Percentiles rank a stretch among this genome's conserved stretches.
phyloP scores from a whole-genome alignment of 2,329 filamentous ascomycete species.

The Fusarium sarcochroum region DNA sequence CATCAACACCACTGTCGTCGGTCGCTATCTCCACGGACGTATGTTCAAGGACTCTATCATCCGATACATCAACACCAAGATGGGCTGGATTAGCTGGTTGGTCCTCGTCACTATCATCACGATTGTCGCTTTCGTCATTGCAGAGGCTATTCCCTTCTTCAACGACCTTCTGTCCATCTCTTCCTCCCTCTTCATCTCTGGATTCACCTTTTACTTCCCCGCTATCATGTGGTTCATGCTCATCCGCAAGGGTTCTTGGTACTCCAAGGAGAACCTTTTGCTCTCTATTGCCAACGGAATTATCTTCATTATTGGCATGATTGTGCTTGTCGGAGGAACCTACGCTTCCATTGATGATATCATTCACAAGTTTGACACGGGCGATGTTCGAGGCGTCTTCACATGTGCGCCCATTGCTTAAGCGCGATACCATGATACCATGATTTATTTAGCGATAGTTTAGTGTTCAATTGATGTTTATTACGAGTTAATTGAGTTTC shows the following conservation, averaged over 20 bases:
- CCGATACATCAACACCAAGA: slow-evolving; percentile 63
- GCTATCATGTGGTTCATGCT: slow-evolving; percentile 62
- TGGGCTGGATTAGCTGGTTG: slow-evolving; percentile 70
- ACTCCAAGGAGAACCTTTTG: slow-evolving; percentile 50
- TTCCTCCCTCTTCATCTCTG: slow-evolving; percentile 65
- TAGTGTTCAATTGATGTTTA: slow-evolving; percentile 33
- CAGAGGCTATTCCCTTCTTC: slow-evolving; percentile 81
- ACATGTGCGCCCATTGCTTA: slow-evolving; percentile 50
- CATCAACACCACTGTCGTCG: slow-evolving; percentile 70
- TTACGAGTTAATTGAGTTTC: slow-evolving; percentile 15
- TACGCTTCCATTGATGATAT: slow-evolving; percentile 53
- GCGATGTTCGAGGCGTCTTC: slow-evolving; percentile 48
- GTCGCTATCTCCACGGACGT: slow-evolving; percentile 62
- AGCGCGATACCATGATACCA: slow-evolving; percentile 24
- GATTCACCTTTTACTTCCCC: slow-evolving; percentile 59
- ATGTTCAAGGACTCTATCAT: slow-evolving; percentile 60
- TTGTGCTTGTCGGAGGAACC: slow-evolving; percentile 53
- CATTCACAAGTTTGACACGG: slow-evolving; percentile 45
- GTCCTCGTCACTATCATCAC: slow-evolving; percentile 70
- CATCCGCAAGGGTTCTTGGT: slow-evolving; percentile 51
- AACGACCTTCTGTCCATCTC: slow-evolving; percentile 72
- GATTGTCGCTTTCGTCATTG: slow-evolving; percentile 77
- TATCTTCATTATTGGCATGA: slow-evolving; percentile 51
- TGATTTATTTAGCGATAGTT: slow-evolving; percentile 25
- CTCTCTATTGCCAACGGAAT: slow-evolving; percentile 46